Base-by-base conservation (phyloP, 148 eudicot genomes). In the Fallopia convolvulus region DNA sequence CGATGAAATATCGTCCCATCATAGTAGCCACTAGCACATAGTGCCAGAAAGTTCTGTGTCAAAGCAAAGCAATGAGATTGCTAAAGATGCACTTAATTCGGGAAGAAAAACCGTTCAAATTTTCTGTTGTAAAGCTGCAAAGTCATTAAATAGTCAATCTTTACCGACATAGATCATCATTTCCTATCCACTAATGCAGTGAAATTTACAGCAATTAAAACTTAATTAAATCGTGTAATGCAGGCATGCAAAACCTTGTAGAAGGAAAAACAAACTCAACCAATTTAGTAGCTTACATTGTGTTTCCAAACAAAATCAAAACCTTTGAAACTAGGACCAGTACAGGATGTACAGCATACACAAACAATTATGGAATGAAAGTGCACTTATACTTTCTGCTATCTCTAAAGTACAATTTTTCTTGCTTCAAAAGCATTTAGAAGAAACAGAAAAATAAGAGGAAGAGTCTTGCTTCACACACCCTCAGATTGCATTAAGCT, bases 1-100 rank as follows among this genome's bases (percentile, higher is more conserved):
- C 99, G 91, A 80, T 94, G 99, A 76, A 94, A 94, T 84, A 91
- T 89, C 77, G 97, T 94, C 50, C 97, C 94, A 75, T 94, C 99
- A 78, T 94, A 94, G 80, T 89, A 94, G 47, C 97, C 97, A 77
- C 93, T 94, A 13, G 97, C 97, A 84, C 97, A 92, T 14, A 92
- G 85, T 74, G 99, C 99, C 87, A 94, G 78, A 78, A 94, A 94
- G 74, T 94, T 94, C 99, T 92, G 94, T 71, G 75, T 58, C 46
- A 55, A 83, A 68, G 78, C 75, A 46, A 76, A 76, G 23, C 39
- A 83, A 32, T 32, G n/a, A 17, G 49, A 77, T 71, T 46, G 30
- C 70, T 49, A 53, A 76, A 33, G 50, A 15, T 52, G 15, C 40
- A 75, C 46, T 7, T 3, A 10, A 9, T 75, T 13, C 8, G 2